A percentile compares a stretch with the other conserved stretches of the same genome.
These are phyloP conservation scores for Paramecium sexaurelia DNA, from an alignment of 73 alveolate genomes.

Conservation along the genomic window DNA sequence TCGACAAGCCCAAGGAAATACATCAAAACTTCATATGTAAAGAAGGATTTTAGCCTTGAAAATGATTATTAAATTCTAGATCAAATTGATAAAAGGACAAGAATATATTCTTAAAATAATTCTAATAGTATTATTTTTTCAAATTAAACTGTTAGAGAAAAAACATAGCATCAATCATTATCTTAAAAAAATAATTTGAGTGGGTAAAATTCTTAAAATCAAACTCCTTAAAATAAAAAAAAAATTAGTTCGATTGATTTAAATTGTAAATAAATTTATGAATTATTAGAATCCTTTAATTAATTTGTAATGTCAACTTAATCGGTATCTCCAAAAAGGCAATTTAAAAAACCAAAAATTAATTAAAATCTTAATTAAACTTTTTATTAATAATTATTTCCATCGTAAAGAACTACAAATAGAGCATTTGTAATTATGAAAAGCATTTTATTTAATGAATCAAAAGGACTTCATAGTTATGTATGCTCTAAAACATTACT, in stretches of 20 bases:
- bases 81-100: neutral
- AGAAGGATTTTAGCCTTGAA: neutral
- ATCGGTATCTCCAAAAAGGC: neutral
- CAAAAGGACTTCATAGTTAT: neutral
- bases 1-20: neutral
- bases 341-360: neutral
- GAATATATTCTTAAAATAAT: neutral
- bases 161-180: neutral
- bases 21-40: neutral
- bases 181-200: neutral
- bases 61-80: neutral
- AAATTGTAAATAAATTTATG: neutral
- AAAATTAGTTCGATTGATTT: neutral
- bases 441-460: neutral
- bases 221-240: neutral
- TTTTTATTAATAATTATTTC: neutral
- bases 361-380: neutral
- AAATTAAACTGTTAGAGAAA: neutral
- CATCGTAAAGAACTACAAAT: neutral
- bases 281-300: conserved; percentile 1
- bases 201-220: neutral
- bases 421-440: conserved; percentile 9
- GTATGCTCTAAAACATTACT: neutral
- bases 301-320: neutral
- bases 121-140: neutral